Percentiles rank a stretch among this genome's conserved stretches.
Conservation (phyloP, 177 flowering plant genomes). For the Vitis hybrid region DNA sequence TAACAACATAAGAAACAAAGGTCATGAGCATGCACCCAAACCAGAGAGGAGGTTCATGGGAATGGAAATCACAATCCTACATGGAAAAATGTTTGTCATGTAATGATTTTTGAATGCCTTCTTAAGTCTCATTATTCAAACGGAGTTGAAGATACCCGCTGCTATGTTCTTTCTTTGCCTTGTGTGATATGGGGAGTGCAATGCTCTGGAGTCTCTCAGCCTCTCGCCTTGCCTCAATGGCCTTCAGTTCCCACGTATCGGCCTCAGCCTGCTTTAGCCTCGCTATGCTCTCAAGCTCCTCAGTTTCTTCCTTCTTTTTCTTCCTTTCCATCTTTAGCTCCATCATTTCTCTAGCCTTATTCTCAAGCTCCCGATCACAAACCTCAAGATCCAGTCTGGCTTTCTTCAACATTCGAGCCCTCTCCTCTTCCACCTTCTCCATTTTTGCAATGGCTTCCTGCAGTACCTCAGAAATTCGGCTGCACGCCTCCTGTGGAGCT, state of each 20-base stretch:
- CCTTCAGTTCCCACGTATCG: slow-evolving; percentile 95
- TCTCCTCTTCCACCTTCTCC: slow-evolving; percentile 98
- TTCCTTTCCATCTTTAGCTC: slow-evolving; percentile 80
- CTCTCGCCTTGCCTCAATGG: slow-evolving; percentile 90
- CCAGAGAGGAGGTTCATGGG: too few relatives aligned
- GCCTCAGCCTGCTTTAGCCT: slow-evolving; percentile 96
- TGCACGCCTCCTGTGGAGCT: slow-evolving; percentile 99
- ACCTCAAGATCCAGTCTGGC: slow-evolving; percentile 79
- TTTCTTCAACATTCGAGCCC: slow-evolving; percentile 78
- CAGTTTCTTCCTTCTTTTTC: slow-evolving; percentile 77
- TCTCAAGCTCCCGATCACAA: slow-evolving; percentile 88
- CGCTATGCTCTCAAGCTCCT: slow-evolving; percentile 86
- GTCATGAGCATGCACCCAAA: too few relatives aligned
- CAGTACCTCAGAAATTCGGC: slow-evolving; percentile 84
- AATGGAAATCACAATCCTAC: too few relatives aligned
- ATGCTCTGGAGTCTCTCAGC: slow-evolving; percentile 87
- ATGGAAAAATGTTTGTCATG: too few relatives aligned
- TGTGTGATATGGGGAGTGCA: slow-evolving; percentile 77
- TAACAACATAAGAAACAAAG: too few relatives aligned
- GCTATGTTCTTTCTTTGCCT: slow-evolving; percentile 90
- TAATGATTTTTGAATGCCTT: too few relatives aligned
- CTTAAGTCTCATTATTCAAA: slow-evolving; percentile 21
- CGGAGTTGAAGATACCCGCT: slow-evolving; percentile 83
- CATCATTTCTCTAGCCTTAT: slow-evolving; percentile 74
- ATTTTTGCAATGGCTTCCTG: slow-evolving; percentile 91